These are phyloP conservation scores for Pulicaria dysenterica DNA, from an alignment of 129 eudicot genomes.

Conservation along the genomic window DNA sequence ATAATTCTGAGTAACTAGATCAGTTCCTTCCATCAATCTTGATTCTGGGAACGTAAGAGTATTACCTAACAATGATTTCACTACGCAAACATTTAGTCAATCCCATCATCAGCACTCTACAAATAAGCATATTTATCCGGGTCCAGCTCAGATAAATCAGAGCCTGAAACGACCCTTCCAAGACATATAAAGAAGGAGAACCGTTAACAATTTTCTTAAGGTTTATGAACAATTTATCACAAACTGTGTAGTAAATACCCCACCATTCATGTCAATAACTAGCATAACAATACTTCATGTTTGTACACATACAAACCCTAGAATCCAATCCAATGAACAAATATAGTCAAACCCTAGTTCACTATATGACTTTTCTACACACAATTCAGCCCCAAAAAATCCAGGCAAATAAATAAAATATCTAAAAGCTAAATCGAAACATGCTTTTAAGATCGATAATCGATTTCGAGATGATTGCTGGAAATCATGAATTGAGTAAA, in stretches of 20 bases:
- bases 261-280: background rate
- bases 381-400: background rate
- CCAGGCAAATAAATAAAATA: constrained; percentile 3
- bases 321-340: constrained; percentile 1
- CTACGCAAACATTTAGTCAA: background rate
- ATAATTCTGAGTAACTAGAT: no score
- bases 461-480: constrained; percentile 9
- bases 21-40: no score
- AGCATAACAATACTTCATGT: constrained; percentile 14
- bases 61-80: background rate
- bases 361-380: constrained; percentile 20
- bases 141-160: background rate
- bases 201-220: background rate
- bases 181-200: background rate
- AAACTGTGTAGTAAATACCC: background rate
- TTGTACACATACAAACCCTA: constrained; percentile 13
- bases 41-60: no score
- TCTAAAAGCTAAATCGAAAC: background rate
- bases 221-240: constrained; percentile 4
- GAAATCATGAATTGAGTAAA: constrained; percentile 5
- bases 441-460: constrained; percentile 20
- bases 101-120: constrained; percentile 9
- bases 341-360: constrained; percentile 38
- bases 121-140: background rate
- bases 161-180: background rate